Conservation (phyloP, 345 rosid species). For the Fremontodendron californicum region DNA sequence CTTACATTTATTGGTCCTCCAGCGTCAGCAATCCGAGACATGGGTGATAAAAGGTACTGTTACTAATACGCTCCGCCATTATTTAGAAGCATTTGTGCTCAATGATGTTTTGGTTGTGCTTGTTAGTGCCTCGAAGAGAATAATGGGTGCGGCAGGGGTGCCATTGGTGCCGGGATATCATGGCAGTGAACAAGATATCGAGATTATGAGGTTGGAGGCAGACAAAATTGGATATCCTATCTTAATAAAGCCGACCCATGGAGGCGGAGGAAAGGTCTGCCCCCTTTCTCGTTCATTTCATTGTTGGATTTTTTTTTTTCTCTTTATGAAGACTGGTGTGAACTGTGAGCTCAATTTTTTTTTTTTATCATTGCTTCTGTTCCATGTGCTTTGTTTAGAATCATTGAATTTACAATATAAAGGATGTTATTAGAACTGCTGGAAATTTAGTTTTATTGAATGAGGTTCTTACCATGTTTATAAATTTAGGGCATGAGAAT, state of each 20-base stretch:
- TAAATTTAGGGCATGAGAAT: conserved; percentile 88
- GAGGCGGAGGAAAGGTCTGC: conserved; percentile 91
- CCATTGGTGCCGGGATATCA: conserved; percentile 96
- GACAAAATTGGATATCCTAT: conserved; percentile 84
- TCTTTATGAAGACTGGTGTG: neutral
- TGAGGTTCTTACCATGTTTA: conserved; percentile 26
- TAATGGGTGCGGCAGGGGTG: conserved; percentile 98
- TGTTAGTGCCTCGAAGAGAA: conserved; percentile 85
- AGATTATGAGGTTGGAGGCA: conserved; percentile 79
- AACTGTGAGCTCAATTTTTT: neutral
- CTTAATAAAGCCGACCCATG: conserved; percentile 91
- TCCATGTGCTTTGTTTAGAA: neutral
- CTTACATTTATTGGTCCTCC: conserved; percentile 88
- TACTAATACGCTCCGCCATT: neutral
- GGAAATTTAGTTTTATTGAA: conserved; percentile 13
- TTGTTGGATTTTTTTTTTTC: neutral
- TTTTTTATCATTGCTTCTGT: neutral
- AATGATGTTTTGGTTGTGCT: conserved; percentile 8
- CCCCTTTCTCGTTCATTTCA: neutral
- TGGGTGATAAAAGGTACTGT: conserved; percentile 93
- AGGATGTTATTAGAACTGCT: neutral
- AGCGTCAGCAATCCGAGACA: conserved; percentile 83
- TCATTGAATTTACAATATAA: neutral
- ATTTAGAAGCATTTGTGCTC: neutral
- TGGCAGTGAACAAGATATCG: conserved; percentile 79